A percentile compares a stretch with the other conserved stretches of the same genome.
Conservation (phyloP, 2,329 filamentous ascomycete species). For the Sphaerulina populicola region DNA sequence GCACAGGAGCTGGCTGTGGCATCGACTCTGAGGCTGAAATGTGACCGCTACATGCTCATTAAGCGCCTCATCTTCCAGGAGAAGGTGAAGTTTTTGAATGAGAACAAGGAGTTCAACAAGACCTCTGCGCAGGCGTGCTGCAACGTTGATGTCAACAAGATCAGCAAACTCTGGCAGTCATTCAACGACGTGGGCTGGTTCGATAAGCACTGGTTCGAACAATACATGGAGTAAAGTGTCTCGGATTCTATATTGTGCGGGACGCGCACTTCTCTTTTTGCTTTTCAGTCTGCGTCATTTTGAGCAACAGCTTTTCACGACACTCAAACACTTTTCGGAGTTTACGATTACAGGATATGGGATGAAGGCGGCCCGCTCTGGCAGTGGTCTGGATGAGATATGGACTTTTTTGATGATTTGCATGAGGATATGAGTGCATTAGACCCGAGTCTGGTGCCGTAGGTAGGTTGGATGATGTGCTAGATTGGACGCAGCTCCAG, state of each 20-base stretch:
- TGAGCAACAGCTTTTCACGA: not conserved
- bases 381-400: not conserved
- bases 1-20: slow-evolving; percentile 70
- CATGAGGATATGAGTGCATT: not conserved
- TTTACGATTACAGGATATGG: not conserved
- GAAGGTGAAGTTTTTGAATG: slow-evolving; percentile 57
- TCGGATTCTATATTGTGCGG: not conserved
- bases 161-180: slow-evolving; percentile 81
- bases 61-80: slow-evolving; percentile 85
- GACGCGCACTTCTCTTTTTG: not conserved
- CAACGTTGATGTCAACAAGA: slow-evolving; percentile 97
- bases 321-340: not conserved
- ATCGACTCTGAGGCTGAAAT: slow-evolving; percentile 70
- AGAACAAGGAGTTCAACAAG: slow-evolving; percentile 81
- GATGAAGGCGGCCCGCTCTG: not conserved
- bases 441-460: not conserved
- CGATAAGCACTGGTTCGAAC: slow-evolving; percentile 23
- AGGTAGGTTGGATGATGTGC: not conserved
- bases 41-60: slow-evolving; percentile 81
- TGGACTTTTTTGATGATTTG: not conserved
- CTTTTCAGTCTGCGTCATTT: not conserved
- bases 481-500: not conserved
- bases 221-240: slow-evolving; percentile 13
- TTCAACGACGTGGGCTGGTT: slow-evolving; percentile 55
- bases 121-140: slow-evolving; percentile 94